Percentiles rank a stretch among this genome's conserved stretches.
These are phyloP conservation scores for Eustoma russellianum DNA, from an alignment of 257 asterid species.

Conservation along the genomic window DNA sequence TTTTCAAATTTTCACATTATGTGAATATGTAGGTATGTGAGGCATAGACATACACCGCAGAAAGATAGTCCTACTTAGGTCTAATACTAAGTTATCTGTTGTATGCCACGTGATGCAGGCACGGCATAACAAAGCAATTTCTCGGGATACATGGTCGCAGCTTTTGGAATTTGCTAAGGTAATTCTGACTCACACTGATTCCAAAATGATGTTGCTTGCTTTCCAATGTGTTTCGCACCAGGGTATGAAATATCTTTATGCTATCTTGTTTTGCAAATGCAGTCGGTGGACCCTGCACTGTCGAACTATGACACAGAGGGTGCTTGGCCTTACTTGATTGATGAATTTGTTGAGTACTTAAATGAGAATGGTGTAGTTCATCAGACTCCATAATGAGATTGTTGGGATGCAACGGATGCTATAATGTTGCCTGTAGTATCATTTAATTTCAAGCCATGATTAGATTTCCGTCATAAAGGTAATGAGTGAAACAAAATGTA, in stretches of 20 bases:
- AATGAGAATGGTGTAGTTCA: constrained; percentile 56
- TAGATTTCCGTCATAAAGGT: too few species aligned
- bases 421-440: not conserved
- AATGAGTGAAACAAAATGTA: too few species aligned
- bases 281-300: constrained; percentile 76
- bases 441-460: not conserved
- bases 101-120: constrained; percentile 58
- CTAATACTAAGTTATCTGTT: not conserved
- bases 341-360: constrained; percentile 91
- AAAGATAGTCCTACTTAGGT: too few species aligned
- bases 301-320: constrained; percentile 94
- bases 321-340: constrained; percentile 98
- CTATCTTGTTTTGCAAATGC: constrained; percentile 19
- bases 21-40: too few species aligned
- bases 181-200: constrained; percentile 5
- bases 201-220: too few species aligned
- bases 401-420: not conserved
- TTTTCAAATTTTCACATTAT: too few species aligned
- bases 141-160: constrained; percentile 98
- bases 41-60: too few species aligned
- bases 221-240: not conserved
- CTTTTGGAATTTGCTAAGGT: constrained; percentile 96
- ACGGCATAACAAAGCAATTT: constrained; percentile 92
- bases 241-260: not conserved
- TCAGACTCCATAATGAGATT: constrained; percentile 50